phyloP scores from a whole-genome alignment of 768 basidiomycete genomes.

The Suillus fuscotomentosus region DNA sequence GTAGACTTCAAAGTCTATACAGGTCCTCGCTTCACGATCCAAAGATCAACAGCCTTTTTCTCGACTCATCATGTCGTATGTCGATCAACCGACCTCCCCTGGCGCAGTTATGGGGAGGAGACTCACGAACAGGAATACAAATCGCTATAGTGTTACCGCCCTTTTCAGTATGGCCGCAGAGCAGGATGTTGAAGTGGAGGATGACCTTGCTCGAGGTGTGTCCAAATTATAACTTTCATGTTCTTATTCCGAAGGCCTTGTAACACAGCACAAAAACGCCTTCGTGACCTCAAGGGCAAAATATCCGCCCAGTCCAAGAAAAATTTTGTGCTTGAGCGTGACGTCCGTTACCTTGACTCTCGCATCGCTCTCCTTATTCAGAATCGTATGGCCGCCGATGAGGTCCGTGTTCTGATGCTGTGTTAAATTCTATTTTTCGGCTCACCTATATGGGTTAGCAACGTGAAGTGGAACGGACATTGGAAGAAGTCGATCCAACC shows the following conservation, averaged over 20 bases:
- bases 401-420: constrained; percentile 48
- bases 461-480: constrained; percentile 91
- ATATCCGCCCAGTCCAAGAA: constrained; percentile 99
- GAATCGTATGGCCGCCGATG: constrained; percentile 96
- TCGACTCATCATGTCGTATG: constrained; percentile 50
- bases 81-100: constrained; percentile 61
- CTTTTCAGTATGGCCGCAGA: constrained; percentile 98
- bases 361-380: constrained; percentile 97
- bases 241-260: background rate
- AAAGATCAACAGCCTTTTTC: constrained; percentile 1
- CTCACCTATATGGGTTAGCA: constrained; percentile 49
- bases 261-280: constrained; percentile 85
- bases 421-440: constrained; percentile 4
- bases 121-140: constrained; percentile 89
- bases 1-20: constrained; percentile 8
- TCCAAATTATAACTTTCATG: constrained; percentile 7
- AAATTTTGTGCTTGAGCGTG: constrained; percentile 98
- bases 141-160: constrained; percentile 94
- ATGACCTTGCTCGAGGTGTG: constrained; percentile 91
- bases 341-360: constrained; percentile 97
- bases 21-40: constrained; percentile 7
- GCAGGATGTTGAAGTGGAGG: constrained; percentile 97
- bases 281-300: constrained; percentile 92
- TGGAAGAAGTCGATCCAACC: constrained; percentile 93
- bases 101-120: constrained; percentile 68